Evolutionary conservation across 257 asterid genomes (phyloP), one percentile per base, ranked within the genome.

Genomic region (Lycium barbarum): DNA sequence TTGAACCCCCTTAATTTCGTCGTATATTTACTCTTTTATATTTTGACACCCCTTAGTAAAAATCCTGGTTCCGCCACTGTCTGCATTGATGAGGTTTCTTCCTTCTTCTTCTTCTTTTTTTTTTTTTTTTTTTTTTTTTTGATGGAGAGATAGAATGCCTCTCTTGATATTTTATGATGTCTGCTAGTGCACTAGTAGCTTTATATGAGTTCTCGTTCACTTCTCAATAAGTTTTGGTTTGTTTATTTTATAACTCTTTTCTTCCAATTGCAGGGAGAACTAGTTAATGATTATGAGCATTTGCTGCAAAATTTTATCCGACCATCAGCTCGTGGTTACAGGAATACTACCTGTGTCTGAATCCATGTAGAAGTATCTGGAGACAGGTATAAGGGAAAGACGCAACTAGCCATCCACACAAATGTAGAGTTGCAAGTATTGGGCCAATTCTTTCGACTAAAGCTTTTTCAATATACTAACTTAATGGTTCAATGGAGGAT

Each of bases 341-440:
- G 65, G 26, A 55, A 17, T 59, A 11, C 66, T 59, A 10, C 66
- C 66, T 17, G 55, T 51, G 12, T 51, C 55, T 51, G 10, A 51
- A 51, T 51, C 53, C 4, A 8, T 45, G 9, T 40, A 3, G 78
- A 14, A 35, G 76, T 36, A 68, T 7, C 55, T 7, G 8, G 12
- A 58, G 18, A 58, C 26, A 1, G 22, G 18, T 12, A 54, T n/a
- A n/a, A n/a, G n/a, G 57, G 57, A 72, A 43, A 72, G 35, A 55
- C 57, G n/a, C 80, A 0, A 10, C 43, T 43, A 45, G 38, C 58
- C 81, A 26, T 76, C 81, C 51, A 76, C 81, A 49, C 81, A 76
- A 74, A 74, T 22, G 81, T 51, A 76, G 81, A 76, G 45, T 76
- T 76, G 14, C 43, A 51, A 76, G 63, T 51, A 22, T 1, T 38